phyloP scores from a whole-genome alignment of 495 filamentous ascomycete species.

The Daldinia concentrica region DNA sequence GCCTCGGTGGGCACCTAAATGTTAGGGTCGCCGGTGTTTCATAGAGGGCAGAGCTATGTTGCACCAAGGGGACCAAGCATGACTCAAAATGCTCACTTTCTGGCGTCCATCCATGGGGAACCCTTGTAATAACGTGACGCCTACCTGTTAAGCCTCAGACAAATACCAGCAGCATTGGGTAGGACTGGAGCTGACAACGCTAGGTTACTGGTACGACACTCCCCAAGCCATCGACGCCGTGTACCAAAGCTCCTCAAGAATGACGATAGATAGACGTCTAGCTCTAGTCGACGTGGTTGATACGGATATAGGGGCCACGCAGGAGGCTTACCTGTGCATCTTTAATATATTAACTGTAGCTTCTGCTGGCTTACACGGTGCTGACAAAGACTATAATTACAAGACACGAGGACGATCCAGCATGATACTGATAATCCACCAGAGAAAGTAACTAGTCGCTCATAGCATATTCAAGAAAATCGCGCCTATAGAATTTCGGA shows the following conservation, averaged over 20 bases:
- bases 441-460: neutral
- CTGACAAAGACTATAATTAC: constrained; percentile 16
- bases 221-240: constrained; percentile 9
- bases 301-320: constrained; percentile 18
- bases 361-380: constrained; percentile 14
- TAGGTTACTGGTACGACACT: constrained; percentile 14
- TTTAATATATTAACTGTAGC: constrained; percentile 8
- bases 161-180: constrained; percentile 20
- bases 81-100: constrained; percentile 14
- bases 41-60: constrained; percentile 21
- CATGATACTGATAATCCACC: neutral
- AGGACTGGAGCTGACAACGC: constrained; percentile 13
- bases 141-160: constrained; percentile 29
- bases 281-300: constrained; percentile 10
- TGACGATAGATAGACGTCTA: constrained; percentile 11
- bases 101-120: constrained; percentile 21
- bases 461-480: neutral
- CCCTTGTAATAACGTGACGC: constrained; percentile 32
- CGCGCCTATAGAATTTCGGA: neutral
- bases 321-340: constrained; percentile 17
- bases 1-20: constrained; percentile 22
- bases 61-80: constrained; percentile 16
- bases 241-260: constrained; percentile 1
- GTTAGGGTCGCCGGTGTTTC: constrained; percentile 37
- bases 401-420: neutral